Evolutionary conservation across 768 basidiomycete genomes (phyloP).

Genomic region (Sporobolomyces pararoseus): DNA sequence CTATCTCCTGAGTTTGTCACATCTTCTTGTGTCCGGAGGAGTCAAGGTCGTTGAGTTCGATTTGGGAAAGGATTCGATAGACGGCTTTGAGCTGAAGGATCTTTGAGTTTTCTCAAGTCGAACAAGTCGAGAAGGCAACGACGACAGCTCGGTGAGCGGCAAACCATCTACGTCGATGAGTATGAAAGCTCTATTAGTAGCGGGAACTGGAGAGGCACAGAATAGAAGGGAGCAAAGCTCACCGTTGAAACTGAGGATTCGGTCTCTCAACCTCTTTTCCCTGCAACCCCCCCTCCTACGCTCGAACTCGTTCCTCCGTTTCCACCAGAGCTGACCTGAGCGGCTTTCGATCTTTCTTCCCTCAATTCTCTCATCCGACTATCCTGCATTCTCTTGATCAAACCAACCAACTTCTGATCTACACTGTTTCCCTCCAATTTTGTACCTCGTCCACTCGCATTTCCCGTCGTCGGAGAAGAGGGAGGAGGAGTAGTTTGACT

Average conservation of each 20-base stretch:
- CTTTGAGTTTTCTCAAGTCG: too few relatives aligned
- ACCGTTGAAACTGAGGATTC: too few relatives aligned
- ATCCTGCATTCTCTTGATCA: constrained; percentile 68
- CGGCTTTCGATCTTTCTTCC: constrained; percentile 18
- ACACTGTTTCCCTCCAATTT: neutral
- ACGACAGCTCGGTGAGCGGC: too few relatives aligned
- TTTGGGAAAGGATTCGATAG: too few relatives aligned
- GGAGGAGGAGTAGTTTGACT: neutral
- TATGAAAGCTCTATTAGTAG: too few relatives aligned
- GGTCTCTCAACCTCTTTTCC: constrained; percentile 10
- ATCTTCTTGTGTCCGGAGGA: too few relatives aligned
- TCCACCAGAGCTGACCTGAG: neutral
- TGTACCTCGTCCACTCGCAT: neutral
- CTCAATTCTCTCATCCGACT: constrained; percentile 56
- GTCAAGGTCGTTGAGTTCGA: too few relatives aligned
- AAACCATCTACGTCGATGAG: too few relatives aligned
- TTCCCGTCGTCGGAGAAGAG: neutral
- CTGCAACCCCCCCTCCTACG: constrained; percentile 6
- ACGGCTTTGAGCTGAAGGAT: too few relatives aligned
- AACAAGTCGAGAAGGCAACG: too few relatives aligned
- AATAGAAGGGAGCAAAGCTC: neutral
- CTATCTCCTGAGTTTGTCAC: too few relatives aligned
- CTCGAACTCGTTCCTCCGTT: neutral
- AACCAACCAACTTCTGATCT: constrained; percentile 54
- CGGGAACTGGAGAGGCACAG: too few relatives aligned